Conservation (phyloP, 495 filamentous ascomycete species). For the Chaetomium tenue region DNA sequence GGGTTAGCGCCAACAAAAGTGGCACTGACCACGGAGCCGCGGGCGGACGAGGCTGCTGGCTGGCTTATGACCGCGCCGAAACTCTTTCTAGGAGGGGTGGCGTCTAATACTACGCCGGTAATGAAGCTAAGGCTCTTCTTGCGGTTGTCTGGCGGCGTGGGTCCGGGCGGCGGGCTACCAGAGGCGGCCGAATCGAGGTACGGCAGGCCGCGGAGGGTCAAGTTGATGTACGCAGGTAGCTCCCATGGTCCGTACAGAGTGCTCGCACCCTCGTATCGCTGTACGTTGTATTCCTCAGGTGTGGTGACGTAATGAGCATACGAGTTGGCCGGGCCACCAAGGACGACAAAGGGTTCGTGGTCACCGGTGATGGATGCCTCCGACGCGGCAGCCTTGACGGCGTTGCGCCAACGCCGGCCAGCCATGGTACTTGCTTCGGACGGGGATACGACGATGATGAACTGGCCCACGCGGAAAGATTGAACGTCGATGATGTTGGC, state of each 20-base stretch:
- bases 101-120: slow-evolving; percentile 73
- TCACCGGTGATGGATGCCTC: slow-evolving; percentile 27
- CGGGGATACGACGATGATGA: slow-evolving; percentile 81
- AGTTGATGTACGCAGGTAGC: slow-evolving; percentile 81
- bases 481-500: slow-evolving; percentile 94
- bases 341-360: slow-evolving; percentile 55
- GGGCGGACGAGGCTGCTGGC: slow-evolving; percentile 53
- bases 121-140: slow-evolving; percentile 75
- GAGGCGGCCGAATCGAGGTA: slow-evolving; percentile 60
- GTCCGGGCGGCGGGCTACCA: slow-evolving; percentile 54
- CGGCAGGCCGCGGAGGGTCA: slow-evolving; percentile 67
- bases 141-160: slow-evolving; percentile 75
- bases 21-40: slow-evolving; percentile 62
- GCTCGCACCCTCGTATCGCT: slow-evolving; percentile 93
- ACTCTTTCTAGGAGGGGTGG: slow-evolving; percentile 58
- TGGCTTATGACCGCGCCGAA: slow-evolving; percentile 70
- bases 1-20: slow-evolving; percentile 89
- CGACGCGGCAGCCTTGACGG: slow-evolving; percentile 57
- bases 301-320: slow-evolving; percentile 93
- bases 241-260: slow-evolving; percentile 88
- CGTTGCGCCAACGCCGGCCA: slow-evolving; percentile 82
- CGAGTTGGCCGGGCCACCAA: slow-evolving; percentile 88
- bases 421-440: slow-evolving; percentile 94
- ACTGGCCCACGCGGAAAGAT: slow-evolving; percentile 81
- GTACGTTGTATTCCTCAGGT: slow-evolving; percentile 82